phyloP scores from a whole-genome alignment of 257 asterid species.

The Solanum raphanifolium region DNA sequence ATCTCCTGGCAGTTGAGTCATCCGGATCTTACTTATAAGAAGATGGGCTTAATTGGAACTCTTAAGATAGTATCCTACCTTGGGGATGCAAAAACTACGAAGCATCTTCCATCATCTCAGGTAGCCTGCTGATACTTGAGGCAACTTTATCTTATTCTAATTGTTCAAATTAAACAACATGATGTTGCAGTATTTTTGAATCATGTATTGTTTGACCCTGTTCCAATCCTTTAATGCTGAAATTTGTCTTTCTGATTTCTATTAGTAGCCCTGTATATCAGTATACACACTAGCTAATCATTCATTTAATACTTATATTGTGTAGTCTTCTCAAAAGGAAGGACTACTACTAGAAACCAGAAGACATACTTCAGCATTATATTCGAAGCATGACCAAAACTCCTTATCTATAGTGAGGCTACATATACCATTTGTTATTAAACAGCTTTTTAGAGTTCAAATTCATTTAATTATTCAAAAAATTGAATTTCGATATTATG shows the following conservation, averaged over 20 bases:
- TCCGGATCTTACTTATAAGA: conserved; percentile 69
- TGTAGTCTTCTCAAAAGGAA: background rate
- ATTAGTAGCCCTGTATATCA: background rate
- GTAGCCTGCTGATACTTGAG: conserved; percentile 17
- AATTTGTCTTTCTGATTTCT: background rate
- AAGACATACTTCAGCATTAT: background rate
- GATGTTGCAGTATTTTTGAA: background rate
- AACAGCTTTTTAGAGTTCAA: background rate
- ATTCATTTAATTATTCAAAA: background rate
- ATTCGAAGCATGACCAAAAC: background rate
- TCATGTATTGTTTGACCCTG: background rate
- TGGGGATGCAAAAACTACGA: conserved; percentile 42
- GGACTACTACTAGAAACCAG: background rate
- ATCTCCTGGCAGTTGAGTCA: conserved; percentile 44
- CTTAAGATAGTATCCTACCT: conserved; percentile 66
- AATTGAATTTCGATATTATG: background rate
- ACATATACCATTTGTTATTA: background rate
- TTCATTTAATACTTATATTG: background rate
- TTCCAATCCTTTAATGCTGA: background rate
- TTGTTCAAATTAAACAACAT: background rate
- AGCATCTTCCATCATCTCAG: conserved; percentile 42
- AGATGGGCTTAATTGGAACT: conserved; percentile 84
- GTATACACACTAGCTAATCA: background rate
- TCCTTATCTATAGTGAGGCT: background rate
- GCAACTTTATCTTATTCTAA: background rate